Conservation (phyloP, 176 grass and related monocot species). For the Dactylis glomerata region DNA sequence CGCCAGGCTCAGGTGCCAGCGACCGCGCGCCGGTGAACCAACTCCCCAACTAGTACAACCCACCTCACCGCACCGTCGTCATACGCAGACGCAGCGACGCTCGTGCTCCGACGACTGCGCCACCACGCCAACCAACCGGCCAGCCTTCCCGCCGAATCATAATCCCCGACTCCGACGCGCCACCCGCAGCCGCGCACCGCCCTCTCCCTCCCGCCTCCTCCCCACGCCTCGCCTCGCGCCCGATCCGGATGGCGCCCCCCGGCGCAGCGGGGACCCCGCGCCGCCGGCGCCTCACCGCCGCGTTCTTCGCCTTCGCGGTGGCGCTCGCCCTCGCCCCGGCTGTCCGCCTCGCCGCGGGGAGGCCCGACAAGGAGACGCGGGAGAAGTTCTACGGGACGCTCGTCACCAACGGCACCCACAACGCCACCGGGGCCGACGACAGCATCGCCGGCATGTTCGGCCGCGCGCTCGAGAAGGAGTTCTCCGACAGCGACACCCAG, state of each 20-base stretch:
- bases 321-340: background rate
- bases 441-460: conserved; percentile 99
- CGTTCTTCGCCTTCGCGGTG: background rate
- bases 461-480: conserved; percentile 97
- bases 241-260: conserved; percentile 49
- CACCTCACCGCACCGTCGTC: background rate
- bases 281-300: conserved; percentile 17
- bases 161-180: conserved; percentile 29
- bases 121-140: conserved; percentile 34
- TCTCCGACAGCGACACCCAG: conserved; percentile 76
- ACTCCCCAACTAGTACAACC: background rate
- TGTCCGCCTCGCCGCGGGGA: conserved; percentile 22
- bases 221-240: background rate
- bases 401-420: conserved; percentile 51
- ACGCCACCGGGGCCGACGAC: conserved; percentile 54
- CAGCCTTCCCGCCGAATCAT: conserved; percentile 16
- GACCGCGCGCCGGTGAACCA: background rate
- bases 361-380: conserved; percentile 84
- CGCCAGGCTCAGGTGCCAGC: background rate
- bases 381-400: conserved; percentile 93
- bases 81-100: background rate
- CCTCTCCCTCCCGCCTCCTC: background rate
- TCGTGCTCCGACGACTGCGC: background rate
- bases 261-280: background rate
- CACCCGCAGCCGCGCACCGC: conserved; percentile 22